These are phyloP conservation scores for Chiua sp. DNA, from an alignment of 1,284 basidiomycete species.

Conservation along the genomic window DNA sequence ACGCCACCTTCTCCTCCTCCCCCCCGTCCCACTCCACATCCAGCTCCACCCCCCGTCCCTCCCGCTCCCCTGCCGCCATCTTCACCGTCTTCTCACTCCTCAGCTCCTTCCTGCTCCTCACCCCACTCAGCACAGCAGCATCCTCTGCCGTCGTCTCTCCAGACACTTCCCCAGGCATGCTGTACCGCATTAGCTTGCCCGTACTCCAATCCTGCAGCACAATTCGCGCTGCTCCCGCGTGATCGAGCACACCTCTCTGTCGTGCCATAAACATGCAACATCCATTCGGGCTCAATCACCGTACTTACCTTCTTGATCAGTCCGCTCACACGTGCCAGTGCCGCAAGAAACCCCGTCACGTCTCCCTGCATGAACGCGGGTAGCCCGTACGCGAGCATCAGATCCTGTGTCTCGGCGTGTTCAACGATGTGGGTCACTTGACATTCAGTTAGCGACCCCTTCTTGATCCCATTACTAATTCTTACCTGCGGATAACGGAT, in stretches of 20 bases:
- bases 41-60: slow-evolving; percentile 56
- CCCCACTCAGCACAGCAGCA: slow-evolving; percentile 49
- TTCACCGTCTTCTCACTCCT: slow-evolving; percentile 58
- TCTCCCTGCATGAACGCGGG: slow-evolving; percentile 83
- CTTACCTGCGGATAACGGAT: slow-evolving; percentile 79
- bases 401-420: slow-evolving; percentile 77
- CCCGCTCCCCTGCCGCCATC: slow-evolving; percentile 46
- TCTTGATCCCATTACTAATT: neutral
- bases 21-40: slow-evolving; percentile 59
- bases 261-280: slow-evolving; percentile 15
- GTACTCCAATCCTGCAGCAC: slow-evolving; percentile 92
- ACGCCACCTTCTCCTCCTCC: slow-evolving; percentile 46
- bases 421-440: slow-evolving; percentile 78
- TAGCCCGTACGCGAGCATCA: slow-evolving; percentile 91
- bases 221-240: slow-evolving; percentile 80
- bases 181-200: slow-evolving; percentile 83
- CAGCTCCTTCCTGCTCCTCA: slow-evolving; percentile 66
- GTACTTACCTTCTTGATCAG: slow-evolving; percentile 84
- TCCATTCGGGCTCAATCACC: slow-evolving; percentile 15
- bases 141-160: slow-evolving; percentile 42
- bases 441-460: slow-evolving; percentile 19
- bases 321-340: slow-evolving; percentile 80
- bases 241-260: slow-evolving; percentile 79
- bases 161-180: slow-evolving; percentile 54
- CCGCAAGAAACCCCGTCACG: slow-evolving; percentile 78